Evolutionary conservation across 1,284 basidiomycete species (phyloP).

Genomic region (Austroboletus niveus): DNA sequence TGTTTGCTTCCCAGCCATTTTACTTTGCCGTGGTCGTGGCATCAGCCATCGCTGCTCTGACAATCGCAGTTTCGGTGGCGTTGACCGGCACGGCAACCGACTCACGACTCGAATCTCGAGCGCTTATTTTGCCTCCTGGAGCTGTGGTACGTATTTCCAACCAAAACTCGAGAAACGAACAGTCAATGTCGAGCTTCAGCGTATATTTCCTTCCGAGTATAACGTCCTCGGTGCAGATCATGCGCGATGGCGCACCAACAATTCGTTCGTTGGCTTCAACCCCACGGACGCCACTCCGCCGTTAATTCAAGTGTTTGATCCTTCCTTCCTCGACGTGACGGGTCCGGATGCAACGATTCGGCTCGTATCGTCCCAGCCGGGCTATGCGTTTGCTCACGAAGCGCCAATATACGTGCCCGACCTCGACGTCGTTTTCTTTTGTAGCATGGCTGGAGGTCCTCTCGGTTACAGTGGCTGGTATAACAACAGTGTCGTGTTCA

Average conservation of each 20-base stretch:
- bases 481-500: conserved; percentile 46
- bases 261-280: conserved; percentile 43
- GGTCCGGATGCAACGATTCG: conserved; percentile 57
- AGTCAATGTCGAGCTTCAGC: conserved; percentile 26
- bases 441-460: conserved; percentile 45
- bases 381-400: conserved; percentile 73
- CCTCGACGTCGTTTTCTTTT: conserved; percentile 59
- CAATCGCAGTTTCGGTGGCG: not conserved
- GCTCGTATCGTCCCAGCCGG: conserved; percentile 53
- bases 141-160: not conserved
- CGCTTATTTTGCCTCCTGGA: not conserved
- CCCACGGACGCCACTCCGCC: conserved; percentile 48
- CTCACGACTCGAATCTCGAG: too few relatives aligned
- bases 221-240: conserved; percentile 43
- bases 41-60: not conserved
- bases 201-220: conserved; percentile 41
- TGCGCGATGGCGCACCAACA: conserved; percentile 33
- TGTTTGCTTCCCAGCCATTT: not conserved
- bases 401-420: conserved; percentile 62
- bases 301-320: conserved; percentile 70
- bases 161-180: too few relatives aligned
- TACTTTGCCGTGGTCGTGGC: not conserved
- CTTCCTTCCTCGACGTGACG: conserved; percentile 57
- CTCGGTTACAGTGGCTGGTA: conserved; percentile 41
- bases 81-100: not conserved